Evolutionary conservation across 2,329 filamentous ascomycete genomes (phyloP), one percentile per base, ranked within the genome.

Genomic region (Neonectria punicea): DNA sequence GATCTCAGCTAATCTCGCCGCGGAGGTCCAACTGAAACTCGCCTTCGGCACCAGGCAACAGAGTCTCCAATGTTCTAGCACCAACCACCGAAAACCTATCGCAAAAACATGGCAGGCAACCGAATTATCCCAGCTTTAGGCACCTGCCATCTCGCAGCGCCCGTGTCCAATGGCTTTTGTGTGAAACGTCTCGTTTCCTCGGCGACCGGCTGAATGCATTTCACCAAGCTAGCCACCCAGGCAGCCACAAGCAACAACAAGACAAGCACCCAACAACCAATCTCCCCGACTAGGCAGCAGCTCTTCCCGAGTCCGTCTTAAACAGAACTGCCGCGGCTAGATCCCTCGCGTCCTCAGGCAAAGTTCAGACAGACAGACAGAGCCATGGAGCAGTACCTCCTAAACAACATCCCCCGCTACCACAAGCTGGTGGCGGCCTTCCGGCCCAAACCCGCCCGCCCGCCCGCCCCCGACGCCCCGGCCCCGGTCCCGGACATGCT

Each of bases 311-410:
- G n/a, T 1, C 39, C 39, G 39, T 43, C 8, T 9, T 18, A 51
- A n/a, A 16, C 25, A n/a, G 28, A 34, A 16, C n/a, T 13, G 10
- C 14, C 14, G 16, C 34, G 2, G 5, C 36, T 39, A 3, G 14
- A 39, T 36, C 5, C 34, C 13, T 36, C 34, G 39, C 39, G 8
- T 43, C 39, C 39, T 43, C 39, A 20, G 39, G 39, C 39, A 18
- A 43, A 14, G 30, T 47, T 28, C 14, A 25, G 22, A 22, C 22
- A 22, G 22, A 22, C 13, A 16, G 22, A 20, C 39, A 49, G 3
- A 34, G 14, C 34, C 10, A 79, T 78, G 78, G 78, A 80, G 36
- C 70, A 78, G 58, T 80, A 76, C 54, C 56, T 76, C 47, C 58
- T 79, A 10, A 73, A 78, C 16, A 71, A 80, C 50, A 69, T 71